Base-by-base conservation (phyloP, 495 filamentous ascomycete species). In the Penicillium coffeae region DNA sequence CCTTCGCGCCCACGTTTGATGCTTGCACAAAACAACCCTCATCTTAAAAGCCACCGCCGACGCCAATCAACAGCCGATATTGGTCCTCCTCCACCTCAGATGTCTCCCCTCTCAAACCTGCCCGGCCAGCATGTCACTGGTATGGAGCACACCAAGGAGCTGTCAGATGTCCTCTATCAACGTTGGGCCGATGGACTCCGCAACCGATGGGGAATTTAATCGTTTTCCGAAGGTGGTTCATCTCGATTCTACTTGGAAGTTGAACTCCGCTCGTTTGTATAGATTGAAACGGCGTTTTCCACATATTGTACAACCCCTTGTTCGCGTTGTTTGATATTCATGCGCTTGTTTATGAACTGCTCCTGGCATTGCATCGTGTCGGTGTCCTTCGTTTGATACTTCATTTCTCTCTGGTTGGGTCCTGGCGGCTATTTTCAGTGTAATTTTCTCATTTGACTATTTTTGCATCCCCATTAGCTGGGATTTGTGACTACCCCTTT, bases 131-230 rank as follows among this genome's bases (percentile, higher is more conserved):
- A 79, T 18, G 71, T 79, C 38, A 76, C 83, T 4, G 91, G 89
- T 3, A 91, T 95, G 89, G 90, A 95, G 62, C 89, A 95, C 64
- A 87, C 86, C 47, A 89, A 88, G 60, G 82, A 91, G 63, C 70
- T 98, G 20, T 86, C 88, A 9, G 90, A 96, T 69, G 85, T 95
- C 21, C 78, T 98, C 15, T 97, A 95, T 68, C 75, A 82, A 35
- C 79, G 92, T 18, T 98, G 93, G 93, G 77, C 86, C 1, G 88
- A 94, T 50, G 90, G 89, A 12, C 66, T 97, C 58, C 83, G 84
- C 56, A 79, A 76, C 43, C 76, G 92, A 45, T 98, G 92, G 92
- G 78, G 81, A 14, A 62, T 78, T 15, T 83, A 64, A 60, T 37
- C n/a, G 6, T 38, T 10, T 22, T 21, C 19, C 27, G 21, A 18